Evolutionary conservation across 352 stramenopile species (phyloP), one percentile per base, ranked within the genome.

Genomic region (Pythium grandisporangium): DNA sequence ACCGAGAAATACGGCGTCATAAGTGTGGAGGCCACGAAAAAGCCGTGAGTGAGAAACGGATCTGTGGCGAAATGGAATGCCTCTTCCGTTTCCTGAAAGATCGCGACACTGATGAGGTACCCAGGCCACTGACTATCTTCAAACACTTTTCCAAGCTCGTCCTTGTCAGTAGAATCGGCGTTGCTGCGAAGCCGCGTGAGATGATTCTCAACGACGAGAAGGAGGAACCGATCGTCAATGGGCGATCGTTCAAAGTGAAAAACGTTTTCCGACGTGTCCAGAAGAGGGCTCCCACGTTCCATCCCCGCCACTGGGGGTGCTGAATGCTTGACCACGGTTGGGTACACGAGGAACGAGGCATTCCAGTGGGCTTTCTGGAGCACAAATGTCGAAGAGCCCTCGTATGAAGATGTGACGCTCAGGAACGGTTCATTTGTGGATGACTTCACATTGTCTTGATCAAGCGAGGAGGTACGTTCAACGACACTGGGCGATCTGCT

Each of bases 181-280:
- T n/a, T n/a, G 14, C 40, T 47, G 14, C 39, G 13, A 21, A 83
- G 38, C 17, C 42, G 60, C 20, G 67, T 51, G 30, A 74, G 61
- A 40, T 84, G 60, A 30, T 70, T 84, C 30, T 86, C 72, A 14
- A 72, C 61, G 1, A 83, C 66, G 24, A 85, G 57, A 5, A 73
- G 34, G 26, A 88, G 43, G 22, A 63, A 55, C 8, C 53, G 45
- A 4, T 41, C 36, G 25, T 73, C 61, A 14, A 58, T 27, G n/a
- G n/a, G n/a, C 2, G 61, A 58, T 26, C 64, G 37, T 36, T 85
- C 65, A 26, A 88, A 88, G 58, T 86, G 75, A 43, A 88, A 85
- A 23, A 66, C 61, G 21, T 78, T 74, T 43, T 88, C 56, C 4
- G 46, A 63, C 4, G 70, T 86, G 29, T 79, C 64, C 13, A 85